Base-by-base conservation (phyloP, 495 filamentous ascomycete species). In the Xylaria bambusicola region DNA sequence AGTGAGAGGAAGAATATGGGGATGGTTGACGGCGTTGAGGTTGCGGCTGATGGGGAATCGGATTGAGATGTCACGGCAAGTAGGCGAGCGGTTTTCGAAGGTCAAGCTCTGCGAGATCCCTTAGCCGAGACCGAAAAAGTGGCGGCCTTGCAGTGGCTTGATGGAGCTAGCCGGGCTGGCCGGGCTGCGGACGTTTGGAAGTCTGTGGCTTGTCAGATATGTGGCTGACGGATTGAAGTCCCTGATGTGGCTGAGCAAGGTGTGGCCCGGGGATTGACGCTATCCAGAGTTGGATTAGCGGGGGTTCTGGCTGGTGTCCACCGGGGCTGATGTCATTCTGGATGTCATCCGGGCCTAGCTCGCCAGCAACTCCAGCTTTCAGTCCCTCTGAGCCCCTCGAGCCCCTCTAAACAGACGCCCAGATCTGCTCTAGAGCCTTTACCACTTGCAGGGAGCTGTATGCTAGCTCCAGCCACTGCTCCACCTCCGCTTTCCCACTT, bases 1-100 rank as follows among this genome's bases (percentile, higher is more conserved):
- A 55, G 63, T 61, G 56, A 58, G 57, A 50, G 70, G 51, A 48
- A 45, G 53, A 50, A 60, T 61, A 58, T 48, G 47, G 51, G 62
- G 23, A 46, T 55, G 36, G 48, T 18, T 46, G 62, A 56, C 44
- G 62, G 55, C 58, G 65, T 67, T 58, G 62, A 54, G 46, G 56
- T 58, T 49, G 52, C 38, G 61, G 20, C 36, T 46, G 29, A 40
- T 53, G 49, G 62, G 60, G 59, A 42, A 45, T 64, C 36, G 42
- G 20, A 44, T 21, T 38, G 52, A 36, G 24, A 36, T 56, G 52
- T 56, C 38, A 55, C 52, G 23, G 12, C n/a, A 31, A 33, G 18
- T 23, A 52, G 61, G 62, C 73, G 77, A 79, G 76, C 69, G 72
- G 74, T 80, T 80, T 79, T 77, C 69, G 65, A 57, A 47, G 66